A percentile compares a stretch with the other conserved stretches of the same genome.
These are phyloP conservation scores for Phanerochaete sordida DNA, from an alignment of 768 basidiomycete genomes.

Conservation along the genomic window DNA sequence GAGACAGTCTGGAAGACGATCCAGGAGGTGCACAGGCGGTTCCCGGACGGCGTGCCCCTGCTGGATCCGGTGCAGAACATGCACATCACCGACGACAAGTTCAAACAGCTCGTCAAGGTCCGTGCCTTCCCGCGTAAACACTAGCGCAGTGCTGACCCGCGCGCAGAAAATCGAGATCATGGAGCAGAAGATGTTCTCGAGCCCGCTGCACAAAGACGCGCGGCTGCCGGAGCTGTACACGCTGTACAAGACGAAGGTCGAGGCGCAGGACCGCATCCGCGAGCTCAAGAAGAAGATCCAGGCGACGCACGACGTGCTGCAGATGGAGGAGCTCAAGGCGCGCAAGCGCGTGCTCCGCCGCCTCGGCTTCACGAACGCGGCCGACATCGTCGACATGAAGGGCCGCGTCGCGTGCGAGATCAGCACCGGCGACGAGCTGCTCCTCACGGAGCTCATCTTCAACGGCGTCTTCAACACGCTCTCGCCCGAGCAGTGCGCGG, in stretches of 20 bases:
- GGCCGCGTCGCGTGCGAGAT: conserved; percentile 99
- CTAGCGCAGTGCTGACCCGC: too few relatives aligned
- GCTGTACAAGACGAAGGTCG: conserved; percentile 73
- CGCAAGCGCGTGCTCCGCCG: conserved; percentile 92
- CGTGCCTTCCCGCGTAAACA: too few relatives aligned
- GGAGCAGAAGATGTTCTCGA: conserved; percentile 81
- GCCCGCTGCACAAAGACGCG: conserved; percentile 75
- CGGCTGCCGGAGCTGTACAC: conserved; percentile 80
- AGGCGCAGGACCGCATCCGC: conserved; percentile 64
- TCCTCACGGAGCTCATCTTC: conserved; percentile 96
- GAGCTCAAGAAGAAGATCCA: conserved; percentile 82
- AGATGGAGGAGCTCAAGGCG: conserved; percentile 94
- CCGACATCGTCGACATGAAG: conserved; percentile 97
- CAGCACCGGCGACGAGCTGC: conserved; percentile 92
- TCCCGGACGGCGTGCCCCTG: conserved; percentile 81
- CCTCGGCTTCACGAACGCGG: conserved; percentile 81
- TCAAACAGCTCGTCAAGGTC: conserved; percentile 82
- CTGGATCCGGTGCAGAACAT: conserved; percentile 93
- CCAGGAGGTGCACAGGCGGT: conserved; percentile 85
- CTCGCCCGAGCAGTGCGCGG: conserved; percentile 88
- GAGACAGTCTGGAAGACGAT: conserved; percentile 90
- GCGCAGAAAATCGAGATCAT: conserved; percentile 92
- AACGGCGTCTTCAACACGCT: conserved; percentile 93
- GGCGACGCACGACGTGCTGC: conserved; percentile 87
- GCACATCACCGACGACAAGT: conserved; percentile 94